A percentile compares a stretch with the other conserved stretches of the same genome.
These are phyloP conservation scores for Acanthamoeba polyphaga DNA, from an alignment of 208 protist genomes.

Conservation along the genomic window DNA sequence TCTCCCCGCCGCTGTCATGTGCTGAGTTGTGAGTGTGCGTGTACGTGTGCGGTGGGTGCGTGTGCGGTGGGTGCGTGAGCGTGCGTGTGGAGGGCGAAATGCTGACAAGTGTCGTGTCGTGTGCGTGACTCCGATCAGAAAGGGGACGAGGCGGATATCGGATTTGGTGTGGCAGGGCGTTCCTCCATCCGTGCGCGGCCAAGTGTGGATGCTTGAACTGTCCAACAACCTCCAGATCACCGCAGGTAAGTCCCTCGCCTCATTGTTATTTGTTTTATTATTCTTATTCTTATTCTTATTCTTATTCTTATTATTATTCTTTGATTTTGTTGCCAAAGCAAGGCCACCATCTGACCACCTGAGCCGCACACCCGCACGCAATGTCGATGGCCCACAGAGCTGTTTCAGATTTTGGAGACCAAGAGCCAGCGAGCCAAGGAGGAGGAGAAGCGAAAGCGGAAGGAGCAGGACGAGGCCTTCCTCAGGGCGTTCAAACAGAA, in stretches of 20 bases:
- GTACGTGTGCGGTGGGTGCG: background rate
- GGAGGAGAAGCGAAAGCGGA: background rate
- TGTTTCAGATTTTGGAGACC: conserved; percentile 6
- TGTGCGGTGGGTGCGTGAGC: background rate
- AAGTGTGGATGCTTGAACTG: conserved; percentile 19
- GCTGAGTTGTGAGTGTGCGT: background rate
- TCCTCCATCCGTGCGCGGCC: conserved; percentile 1
- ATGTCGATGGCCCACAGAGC: background rate
- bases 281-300: background rate
- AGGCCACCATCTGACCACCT: too few species aligned
- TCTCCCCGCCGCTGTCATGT: background rate
- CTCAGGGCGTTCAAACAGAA: background rate
- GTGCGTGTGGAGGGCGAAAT: background rate
- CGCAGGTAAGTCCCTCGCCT: background rate
- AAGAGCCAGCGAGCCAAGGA: conserved; percentile 44
- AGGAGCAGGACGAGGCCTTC: conserved; percentile 44
- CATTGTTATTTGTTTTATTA: too few species aligned
- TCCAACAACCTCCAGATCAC: conserved; percentile 47
- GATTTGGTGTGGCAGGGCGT: conserved; percentile 70
- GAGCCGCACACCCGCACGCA: background rate
- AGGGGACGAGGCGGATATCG: background rate
- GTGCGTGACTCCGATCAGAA: background rate
- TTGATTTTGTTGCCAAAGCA: background rate
- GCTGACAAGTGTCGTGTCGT: background rate
- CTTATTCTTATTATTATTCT: background rate